A percentile compares a stretch with the other conserved stretches of the same genome.
Conservation (phyloP, 2,329 filamentous ascomycete genomes). For the Colletotrichum gloeosporioides region DNA sequence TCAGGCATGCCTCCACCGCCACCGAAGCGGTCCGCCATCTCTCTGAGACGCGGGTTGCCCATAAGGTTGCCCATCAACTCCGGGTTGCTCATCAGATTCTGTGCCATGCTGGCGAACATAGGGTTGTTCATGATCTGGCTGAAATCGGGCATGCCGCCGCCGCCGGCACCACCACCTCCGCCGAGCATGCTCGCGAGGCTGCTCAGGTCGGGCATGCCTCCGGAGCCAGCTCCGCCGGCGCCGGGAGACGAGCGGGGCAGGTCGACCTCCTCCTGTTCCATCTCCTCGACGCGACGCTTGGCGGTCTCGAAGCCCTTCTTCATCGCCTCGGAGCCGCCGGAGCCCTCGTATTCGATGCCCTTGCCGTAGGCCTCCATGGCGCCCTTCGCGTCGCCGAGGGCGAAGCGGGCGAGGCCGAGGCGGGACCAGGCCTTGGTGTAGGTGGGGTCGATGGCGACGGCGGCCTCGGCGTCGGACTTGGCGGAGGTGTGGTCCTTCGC, state of each 20-base stretch:
- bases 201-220: constrained; percentile 73
- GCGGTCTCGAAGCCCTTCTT: constrained; percentile 96
- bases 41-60: constrained; percentile 86
- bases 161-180: constrained; percentile 63
- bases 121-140: constrained; percentile 92
- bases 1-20: constrained; percentile 88
- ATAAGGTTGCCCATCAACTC: constrained; percentile 91
- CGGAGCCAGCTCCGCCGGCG: constrained; percentile 32
- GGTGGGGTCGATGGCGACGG: constrained; percentile 83
- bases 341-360: constrained; percentile 93
- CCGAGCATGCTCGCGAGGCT: constrained; percentile 77
- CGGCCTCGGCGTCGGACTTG: constrained; percentile 86
- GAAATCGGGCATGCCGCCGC: constrained; percentile 87
- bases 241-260: constrained; percentile 42
- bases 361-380: constrained; percentile 94
- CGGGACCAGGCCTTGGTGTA: constrained; percentile 99
- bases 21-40: constrained; percentile 85
- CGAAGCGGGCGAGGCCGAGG: constrained; percentile 88
- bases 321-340: constrained; percentile 95
- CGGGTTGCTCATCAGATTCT: constrained; percentile 97
- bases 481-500: constrained; percentile 84
- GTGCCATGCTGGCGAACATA: constrained; percentile 97
- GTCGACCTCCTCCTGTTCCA: constrained; percentile 60
- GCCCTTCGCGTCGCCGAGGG: constrained; percentile 87
- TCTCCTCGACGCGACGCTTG: constrained; percentile 83